phyloP scores from a whole-genome alignment of 2,329 filamentous ascomycete genomes.

The Bipolaris zeicola region DNA sequence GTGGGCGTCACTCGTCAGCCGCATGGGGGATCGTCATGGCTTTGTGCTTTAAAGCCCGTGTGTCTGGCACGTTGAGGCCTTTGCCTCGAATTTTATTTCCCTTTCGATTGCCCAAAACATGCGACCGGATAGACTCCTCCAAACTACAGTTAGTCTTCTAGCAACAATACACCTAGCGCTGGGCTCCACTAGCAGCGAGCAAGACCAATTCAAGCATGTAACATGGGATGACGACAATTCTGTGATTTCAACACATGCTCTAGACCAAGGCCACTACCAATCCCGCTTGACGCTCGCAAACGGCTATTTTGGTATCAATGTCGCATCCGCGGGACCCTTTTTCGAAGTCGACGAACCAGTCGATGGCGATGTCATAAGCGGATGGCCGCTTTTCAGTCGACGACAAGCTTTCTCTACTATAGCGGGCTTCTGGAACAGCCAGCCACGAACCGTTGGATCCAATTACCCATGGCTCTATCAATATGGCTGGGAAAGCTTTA shows the following conservation, averaged over 20 bases:
- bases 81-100: constrained; percentile 1
- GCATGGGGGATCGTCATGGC: constrained; percentile 10
- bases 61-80: constrained; percentile 1
- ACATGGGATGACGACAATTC: constrained; percentile 66
- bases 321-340: constrained; percentile 66
- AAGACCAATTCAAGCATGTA: constrained; percentile 49
- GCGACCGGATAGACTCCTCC: constrained; percentile 6
- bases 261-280: constrained; percentile 65
- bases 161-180: constrained; percentile 13
- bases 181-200: constrained; percentile 26
- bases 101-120: constrained; percentile 7
- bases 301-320: constrained; percentile 68
- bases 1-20: constrained; percentile 3
- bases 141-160: constrained; percentile 16
- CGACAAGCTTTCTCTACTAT: constrained; percentile 71
- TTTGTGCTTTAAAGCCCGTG: constrained; percentile 14
- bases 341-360: constrained; percentile 62
- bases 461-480: constrained; percentile 73
- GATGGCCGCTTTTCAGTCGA: constrained; percentile 69
- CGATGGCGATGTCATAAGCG: constrained; percentile 62
- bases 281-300: constrained; percentile 61
- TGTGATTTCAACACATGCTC: constrained; percentile 58
- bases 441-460: constrained; percentile 62
- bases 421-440: constrained; percentile 68
- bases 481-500: constrained; percentile 72